A percentile compares a stretch with the other conserved stretches of the same genome.
Evolutionary conservation across 176 grass and related monocot species (phyloP).

Genomic region (Raddia guianensis): DNA sequence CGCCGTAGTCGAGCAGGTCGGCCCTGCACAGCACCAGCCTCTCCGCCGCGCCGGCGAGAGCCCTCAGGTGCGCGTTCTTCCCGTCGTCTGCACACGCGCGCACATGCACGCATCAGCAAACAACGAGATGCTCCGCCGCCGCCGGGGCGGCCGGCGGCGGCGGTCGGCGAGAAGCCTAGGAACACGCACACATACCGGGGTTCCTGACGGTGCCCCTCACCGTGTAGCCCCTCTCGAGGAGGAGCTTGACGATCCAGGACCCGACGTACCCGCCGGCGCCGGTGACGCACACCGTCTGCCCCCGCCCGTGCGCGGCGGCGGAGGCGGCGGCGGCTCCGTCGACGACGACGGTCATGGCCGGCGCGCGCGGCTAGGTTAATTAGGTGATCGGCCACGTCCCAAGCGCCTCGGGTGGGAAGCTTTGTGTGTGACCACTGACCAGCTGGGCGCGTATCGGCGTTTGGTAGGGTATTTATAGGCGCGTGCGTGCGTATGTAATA

Average conservation of each 20-base stretch:
- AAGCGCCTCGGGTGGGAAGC: not conserved
- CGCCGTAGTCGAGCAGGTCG: slow-evolving; percentile 72
- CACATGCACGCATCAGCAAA: too few species aligned
- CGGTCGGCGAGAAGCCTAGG: not conserved
- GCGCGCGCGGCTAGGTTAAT: not conserved
- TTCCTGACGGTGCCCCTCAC: slow-evolving; percentile 67
- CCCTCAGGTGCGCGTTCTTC: slow-evolving; percentile 79
- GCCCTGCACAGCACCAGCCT: slow-evolving; percentile 60
- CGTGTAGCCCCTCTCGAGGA: slow-evolving; percentile 58
- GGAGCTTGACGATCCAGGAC: slow-evolving; percentile 74
- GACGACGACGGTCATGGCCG: slow-evolving; percentile 6
- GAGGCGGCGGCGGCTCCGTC: not conserved
- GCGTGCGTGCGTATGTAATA: not conserved
- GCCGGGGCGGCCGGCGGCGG: not conserved
- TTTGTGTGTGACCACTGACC: not conserved
- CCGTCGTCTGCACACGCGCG: slow-evolving; percentile 50
- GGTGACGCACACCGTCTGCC: slow-evolving; percentile 71
- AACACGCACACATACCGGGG: slow-evolving; percentile 33
- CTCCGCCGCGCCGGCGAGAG: slow-evolving; percentile 65
- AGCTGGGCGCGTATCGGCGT: not conserved
- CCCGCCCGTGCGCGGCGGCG: not conserved
- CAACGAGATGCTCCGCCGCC: not conserved
- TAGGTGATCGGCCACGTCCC: not conserved
- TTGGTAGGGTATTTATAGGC: slow-evolving; percentile 31
- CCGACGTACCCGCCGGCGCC: slow-evolving; percentile 73